Evolutionary conservation across 1,284 basidiomycete genomes (phyloP).

Genomic region (Cutaneotrichosporon sp.): DNA sequence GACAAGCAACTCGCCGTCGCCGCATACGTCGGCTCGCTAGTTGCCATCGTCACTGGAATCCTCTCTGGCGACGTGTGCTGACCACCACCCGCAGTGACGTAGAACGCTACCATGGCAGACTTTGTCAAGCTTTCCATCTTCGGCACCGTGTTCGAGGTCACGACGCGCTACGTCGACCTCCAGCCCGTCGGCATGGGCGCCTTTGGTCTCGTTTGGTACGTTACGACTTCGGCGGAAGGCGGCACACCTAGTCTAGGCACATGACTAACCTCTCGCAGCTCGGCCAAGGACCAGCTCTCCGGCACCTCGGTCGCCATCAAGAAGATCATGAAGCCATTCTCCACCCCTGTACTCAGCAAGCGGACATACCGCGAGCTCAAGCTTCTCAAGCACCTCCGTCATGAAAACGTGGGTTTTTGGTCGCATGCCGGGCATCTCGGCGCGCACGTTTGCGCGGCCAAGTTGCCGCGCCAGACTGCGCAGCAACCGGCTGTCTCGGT

Average conservation of each 20-base stretch:
- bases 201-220: conserved; percentile 90
- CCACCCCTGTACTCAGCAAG: conserved; percentile 95
- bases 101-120: conserved; percentile 47
- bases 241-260: background rate
- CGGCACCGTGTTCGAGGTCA: conserved; percentile 78
- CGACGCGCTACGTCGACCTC: conserved; percentile 96
- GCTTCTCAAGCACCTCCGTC: conserved; percentile 95
- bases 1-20: too few species aligned
- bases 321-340: conserved; percentile 99
- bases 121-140: conserved; percentile 99
- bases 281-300: conserved; percentile 95
- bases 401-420: conserved; percentile 75
- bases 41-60: background rate
- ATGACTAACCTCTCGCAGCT: conserved; percentile 53
- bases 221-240: conserved; percentile 11
- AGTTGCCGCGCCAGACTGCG: background rate
- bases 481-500: background rate
- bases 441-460: background rate
- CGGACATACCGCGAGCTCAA: conserved; percentile 98
- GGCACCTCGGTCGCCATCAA: conserved; percentile 93
- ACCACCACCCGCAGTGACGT: background rate
- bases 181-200: conserved; percentile 99
- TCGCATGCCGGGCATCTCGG: background rate
- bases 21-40: background rate
- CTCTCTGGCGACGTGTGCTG: background rate